Base-by-base conservation (phyloP, 192 early-diverging fungal species). In the Hyaloraphidium curvatum region DNA sequence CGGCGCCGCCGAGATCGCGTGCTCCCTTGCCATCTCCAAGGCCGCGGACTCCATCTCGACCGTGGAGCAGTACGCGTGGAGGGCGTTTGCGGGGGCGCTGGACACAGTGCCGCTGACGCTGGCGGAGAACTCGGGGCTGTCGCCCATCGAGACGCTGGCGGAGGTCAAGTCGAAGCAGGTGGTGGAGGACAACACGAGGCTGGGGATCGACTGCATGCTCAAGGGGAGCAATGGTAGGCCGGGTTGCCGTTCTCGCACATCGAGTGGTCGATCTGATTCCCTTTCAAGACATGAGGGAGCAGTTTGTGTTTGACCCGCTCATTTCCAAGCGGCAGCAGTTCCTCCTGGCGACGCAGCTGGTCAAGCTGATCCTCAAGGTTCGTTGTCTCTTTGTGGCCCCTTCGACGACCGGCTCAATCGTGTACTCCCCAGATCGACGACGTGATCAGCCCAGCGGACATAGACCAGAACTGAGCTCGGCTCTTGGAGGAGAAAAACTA, bases 1-100 rank as follows among this genome's bases (percentile, higher is more conserved):
- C 41, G 96, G 93, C 31, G 87, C 96, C 30, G 93, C 96, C 40
- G 96, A 99, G 69, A 89, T 97, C 59, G 75, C 83, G 59, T 86
- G 84, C 66, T 85, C 91, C n/a, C 70, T 98, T 33, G 92, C 89
- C 29, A 84, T 98, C 5, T 78, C 83, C 29, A 78, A 80, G 57
- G 89, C 81, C 41, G 94, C 94, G 21, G 94, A 94, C 70, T 65
- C 79, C 56, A 80, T 86, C 33, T 88, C 86, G 19, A 67, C 77
- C 11, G 86, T 97, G 53, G 93, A 99, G 72, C 96, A 99, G 72
- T 97, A 99, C 59, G 96, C 96, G n/a, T 94, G 97, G 85, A 81
- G 96, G 59, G 84, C 82, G n/a, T 99, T 97, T 67, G 85, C 93
- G 5, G 70, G 80, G 62, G 96, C 96, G 11, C 76, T 99, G 28